Evolutionary conservation across 2,329 filamentous ascomycete genomes (phyloP).

Genomic region (Paraphaeosphaeria sporulosa): DNA sequence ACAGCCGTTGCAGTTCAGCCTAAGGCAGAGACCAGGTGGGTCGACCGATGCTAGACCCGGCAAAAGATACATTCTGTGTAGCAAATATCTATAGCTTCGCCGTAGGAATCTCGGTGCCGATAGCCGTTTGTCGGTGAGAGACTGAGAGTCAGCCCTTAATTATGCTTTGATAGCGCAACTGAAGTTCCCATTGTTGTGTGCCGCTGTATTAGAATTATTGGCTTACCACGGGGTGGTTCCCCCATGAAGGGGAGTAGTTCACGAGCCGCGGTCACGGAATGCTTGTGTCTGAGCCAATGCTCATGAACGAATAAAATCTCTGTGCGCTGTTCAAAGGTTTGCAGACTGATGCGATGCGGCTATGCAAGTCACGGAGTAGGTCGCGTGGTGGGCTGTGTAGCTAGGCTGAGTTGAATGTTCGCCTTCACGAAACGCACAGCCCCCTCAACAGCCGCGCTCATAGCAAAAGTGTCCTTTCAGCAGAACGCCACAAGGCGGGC

Average conservation of each 20-base stretch:
- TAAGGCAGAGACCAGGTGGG: constrained; percentile 13
- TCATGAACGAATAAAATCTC: not conserved
- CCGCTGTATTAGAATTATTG: not conserved
- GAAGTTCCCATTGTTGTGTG: not conserved
- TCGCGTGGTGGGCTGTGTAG: constrained; percentile 1
- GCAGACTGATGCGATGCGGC: constrained; percentile 3
- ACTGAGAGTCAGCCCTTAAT: constrained; percentile 2
- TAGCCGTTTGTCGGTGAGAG: not conserved
- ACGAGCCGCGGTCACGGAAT: not conserved
- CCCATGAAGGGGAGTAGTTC: not conserved
- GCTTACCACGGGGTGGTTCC: constrained; percentile 7
- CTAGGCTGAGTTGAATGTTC: constrained; percentile 3
- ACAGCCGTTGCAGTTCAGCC: constrained; percentile 10
- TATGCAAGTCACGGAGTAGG: constrained; percentile 4
- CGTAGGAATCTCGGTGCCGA: not conserved
- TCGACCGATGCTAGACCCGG: not conserved
- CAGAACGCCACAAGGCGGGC: constrained; percentile 4
- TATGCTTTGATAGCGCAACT: constrained; percentile 11
- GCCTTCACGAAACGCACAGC: not conserved
- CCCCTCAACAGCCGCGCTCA: not conserved
- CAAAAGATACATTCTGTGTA: not conserved
- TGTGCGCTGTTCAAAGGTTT: not conserved
- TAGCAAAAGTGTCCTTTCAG: not conserved
- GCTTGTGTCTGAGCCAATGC: not conserved
- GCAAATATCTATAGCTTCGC: not conserved